These are phyloP conservation scores for Pholiota conissans DNA, from an alignment of 768 basidiomycete genomes.

Conservation along the genomic window DNA sequence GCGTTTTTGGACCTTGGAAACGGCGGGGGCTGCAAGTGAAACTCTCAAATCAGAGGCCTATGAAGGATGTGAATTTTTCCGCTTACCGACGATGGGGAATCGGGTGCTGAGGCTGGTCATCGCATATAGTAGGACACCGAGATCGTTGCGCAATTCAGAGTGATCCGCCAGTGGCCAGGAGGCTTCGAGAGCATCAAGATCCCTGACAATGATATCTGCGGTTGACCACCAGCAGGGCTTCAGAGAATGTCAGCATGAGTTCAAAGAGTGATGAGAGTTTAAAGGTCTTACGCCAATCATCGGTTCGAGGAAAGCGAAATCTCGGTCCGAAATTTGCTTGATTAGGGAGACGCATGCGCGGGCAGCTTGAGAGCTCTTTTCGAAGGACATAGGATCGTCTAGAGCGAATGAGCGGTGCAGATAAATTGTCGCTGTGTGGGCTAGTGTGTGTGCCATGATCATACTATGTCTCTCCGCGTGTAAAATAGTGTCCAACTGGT, in stretches of 20 bases:
- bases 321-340: constrained; percentile 61
- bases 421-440: constrained; percentile 64
- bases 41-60: constrained; percentile 1
- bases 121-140: constrained; percentile 59
- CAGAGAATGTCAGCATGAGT: constrained; percentile 4
- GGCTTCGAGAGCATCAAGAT: constrained; percentile 61
- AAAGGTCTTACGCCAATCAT: constrained; percentile 61
- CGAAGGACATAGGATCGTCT: constrained; percentile 59
- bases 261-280: constrained; percentile 5
- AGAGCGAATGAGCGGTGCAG: constrained; percentile 63
- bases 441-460: constrained; percentile 63
- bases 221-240: constrained; percentile 75
- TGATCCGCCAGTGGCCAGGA: constrained; percentile 63
- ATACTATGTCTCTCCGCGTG: constrained; percentile 61
- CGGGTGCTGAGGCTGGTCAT: constrained; percentile 60
- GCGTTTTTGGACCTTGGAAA: constrained; percentile 43
- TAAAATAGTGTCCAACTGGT: constrained; percentile 57
- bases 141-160: constrained; percentile 61
- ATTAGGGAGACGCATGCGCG: constrained; percentile 58
- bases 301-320: constrained; percentile 75
- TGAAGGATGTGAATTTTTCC: background rate
- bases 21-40: constrained; percentile 31
- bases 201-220: constrained; percentile 65
- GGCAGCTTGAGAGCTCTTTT: constrained; percentile 68
- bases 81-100: constrained; percentile 58